These are phyloP conservation scores for Atkinsonella hypoxylon DNA, from an alignment of 2,329 filamentous ascomycete genomes.

Conservation along the genomic window DNA sequence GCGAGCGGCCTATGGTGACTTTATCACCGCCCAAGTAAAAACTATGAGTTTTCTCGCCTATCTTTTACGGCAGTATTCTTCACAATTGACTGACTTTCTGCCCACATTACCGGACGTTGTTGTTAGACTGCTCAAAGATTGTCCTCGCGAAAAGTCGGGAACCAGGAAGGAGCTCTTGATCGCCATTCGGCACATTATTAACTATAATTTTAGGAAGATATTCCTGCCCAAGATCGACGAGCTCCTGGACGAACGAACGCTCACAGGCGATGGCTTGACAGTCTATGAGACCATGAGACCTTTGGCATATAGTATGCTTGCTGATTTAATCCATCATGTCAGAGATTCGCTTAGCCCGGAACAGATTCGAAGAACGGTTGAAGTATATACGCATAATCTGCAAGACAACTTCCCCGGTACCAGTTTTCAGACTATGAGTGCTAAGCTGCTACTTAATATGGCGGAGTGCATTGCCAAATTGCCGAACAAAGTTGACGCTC, in stretches of 20 bases:
- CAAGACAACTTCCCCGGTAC: slow-evolving; percentile 95
- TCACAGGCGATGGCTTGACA: slow-evolving; percentile 91
- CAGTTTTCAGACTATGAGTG: slow-evolving; percentile 99
- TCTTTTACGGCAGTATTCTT: slow-evolving; percentile 74
- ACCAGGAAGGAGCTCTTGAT: slow-evolving; percentile 91
- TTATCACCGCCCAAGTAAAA: slow-evolving; percentile 96
- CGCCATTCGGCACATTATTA: slow-evolving; percentile 95
- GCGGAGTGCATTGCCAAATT: slow-evolving; percentile 94
- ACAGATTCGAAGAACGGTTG: slow-evolving; percentile 89
- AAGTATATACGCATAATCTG: slow-evolving; percentile 93
- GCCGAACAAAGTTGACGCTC: slow-evolving; percentile 83
- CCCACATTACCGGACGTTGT: slow-evolving; percentile 78
- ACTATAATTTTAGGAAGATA: slow-evolving; percentile 95
- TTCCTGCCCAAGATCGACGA: slow-evolving; percentile 93
- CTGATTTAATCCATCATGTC: slow-evolving; percentile 94
- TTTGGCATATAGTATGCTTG: slow-evolving; percentile 94
- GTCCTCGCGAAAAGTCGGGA: slow-evolving; percentile 84
- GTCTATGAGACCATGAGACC: slow-evolving; percentile 96
- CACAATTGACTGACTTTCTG: slow-evolving; percentile 79
- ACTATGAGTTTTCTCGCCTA: slow-evolving; percentile 99
- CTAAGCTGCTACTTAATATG: slow-evolving; percentile 93
- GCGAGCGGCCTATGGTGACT: slow-evolving; percentile 86
- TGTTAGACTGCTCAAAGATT: slow-evolving; percentile 83
- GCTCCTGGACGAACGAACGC: slow-evolving; percentile 79
- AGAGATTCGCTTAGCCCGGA: slow-evolving; percentile 77